These are phyloP conservation scores for Meyerozyma carpophila DNA, from an alignment of 1,139 yeast genomes.

Conservation along the genomic window DNA sequence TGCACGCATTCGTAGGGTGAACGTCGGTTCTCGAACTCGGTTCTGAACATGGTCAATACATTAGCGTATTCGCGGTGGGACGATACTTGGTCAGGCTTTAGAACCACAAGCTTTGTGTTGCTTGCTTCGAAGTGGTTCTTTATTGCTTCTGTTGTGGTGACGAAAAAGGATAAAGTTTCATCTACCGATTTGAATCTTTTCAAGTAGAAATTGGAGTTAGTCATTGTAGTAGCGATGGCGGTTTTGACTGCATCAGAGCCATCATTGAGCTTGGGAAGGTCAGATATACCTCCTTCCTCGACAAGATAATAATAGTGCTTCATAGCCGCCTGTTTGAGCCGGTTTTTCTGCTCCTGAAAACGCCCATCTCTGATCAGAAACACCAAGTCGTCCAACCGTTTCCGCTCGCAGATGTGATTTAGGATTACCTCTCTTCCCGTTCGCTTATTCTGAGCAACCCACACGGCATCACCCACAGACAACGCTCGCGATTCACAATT, in stretches of 20 bases:
- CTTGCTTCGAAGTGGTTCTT: conserved; percentile 24
- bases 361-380: conserved; percentile 83
- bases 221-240: conserved; percentile 66
- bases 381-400: conserved; percentile 81
- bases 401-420: conserved; percentile 81
- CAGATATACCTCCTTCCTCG: conserved; percentile 63
- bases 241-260: conserved; percentile 70
- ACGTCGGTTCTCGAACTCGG: conserved; percentile 29
- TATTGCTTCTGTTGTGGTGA: conserved; percentile 51
- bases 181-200: conserved; percentile 68
- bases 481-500: conserved; percentile 52
- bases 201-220: conserved; percentile 61
- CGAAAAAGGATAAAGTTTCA: conserved; percentile 66
- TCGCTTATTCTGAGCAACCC: conserved; percentile 71
- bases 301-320: conserved; percentile 67
- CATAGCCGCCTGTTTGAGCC: conserved; percentile 67
- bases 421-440: conserved; percentile 64
- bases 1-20: conserved; percentile 51
- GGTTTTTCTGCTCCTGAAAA: conserved; percentile 75
- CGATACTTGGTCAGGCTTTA: conserved; percentile 45
- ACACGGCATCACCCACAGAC: conserved; percentile 80
- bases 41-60: conserved; percentile 36
- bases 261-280: conserved; percentile 26
- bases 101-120: conserved; percentile 34
- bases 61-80: conserved; percentile 49